These are phyloP conservation scores for Suillus brevipes DNA, from an alignment of 768 basidiomycete species.

Conservation along the genomic window DNA sequence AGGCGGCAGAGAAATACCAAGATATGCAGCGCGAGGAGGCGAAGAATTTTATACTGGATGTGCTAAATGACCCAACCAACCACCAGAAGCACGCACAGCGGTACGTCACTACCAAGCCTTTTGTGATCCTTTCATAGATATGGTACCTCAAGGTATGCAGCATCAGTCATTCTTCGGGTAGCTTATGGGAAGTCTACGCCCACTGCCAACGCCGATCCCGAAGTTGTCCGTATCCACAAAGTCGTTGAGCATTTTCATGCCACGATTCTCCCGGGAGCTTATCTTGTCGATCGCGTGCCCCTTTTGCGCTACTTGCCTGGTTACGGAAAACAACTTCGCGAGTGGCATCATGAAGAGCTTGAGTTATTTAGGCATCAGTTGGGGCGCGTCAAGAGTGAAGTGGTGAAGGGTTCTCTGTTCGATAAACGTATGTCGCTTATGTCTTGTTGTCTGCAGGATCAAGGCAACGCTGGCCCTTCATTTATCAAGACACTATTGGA, in stretches of 20 bases:
- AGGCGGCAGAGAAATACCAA: constrained; percentile 44
- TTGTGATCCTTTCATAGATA: not conserved
- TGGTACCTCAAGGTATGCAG: constrained; percentile 20
- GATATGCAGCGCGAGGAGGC: constrained; percentile 42
- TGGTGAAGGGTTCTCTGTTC: constrained; percentile 28
- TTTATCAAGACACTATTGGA: constrained; percentile 57
- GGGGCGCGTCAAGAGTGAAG: constrained; percentile 40
- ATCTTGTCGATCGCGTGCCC: constrained; percentile 35
- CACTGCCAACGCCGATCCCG: constrained; percentile 15
- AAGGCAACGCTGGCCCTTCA: constrained; percentile 19
- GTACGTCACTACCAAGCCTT: constrained; percentile 9
- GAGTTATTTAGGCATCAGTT: constrained; percentile 47
- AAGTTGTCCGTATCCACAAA: constrained; percentile 19
- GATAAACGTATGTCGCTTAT: not conserved
- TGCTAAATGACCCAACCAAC: constrained; percentile 18
- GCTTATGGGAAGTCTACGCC: constrained; percentile 29
- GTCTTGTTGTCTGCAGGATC: constrained; percentile 7
- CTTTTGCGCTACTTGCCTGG: constrained; percentile 50
- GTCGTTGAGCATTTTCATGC: constrained; percentile 22
- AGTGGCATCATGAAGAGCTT: constrained; percentile 53
- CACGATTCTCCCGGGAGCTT: constrained; percentile 34
- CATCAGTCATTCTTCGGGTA: constrained; percentile 22
- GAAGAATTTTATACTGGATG: constrained; percentile 17
- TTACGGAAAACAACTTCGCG: constrained; percentile 51
- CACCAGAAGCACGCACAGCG: constrained; percentile 17